A percentile compares a stretch with the other conserved stretches of the same genome.
These are phyloP conservation scores for Bruguiera sexangula DNA, from an alignment of 345 rosid genomes.

Conservation along the genomic window DNA sequence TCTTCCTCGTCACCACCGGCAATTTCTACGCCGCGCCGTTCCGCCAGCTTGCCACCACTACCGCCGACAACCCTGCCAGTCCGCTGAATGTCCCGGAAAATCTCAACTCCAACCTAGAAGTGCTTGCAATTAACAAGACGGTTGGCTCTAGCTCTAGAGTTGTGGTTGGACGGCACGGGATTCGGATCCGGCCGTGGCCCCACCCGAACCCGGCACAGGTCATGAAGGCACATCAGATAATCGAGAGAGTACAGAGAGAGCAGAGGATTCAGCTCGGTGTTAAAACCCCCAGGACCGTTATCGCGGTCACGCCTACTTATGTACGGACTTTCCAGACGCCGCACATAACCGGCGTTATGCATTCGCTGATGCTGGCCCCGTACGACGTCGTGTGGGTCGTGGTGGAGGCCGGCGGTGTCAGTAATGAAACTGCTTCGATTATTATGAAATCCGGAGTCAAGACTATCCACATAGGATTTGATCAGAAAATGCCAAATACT, in stretches of 20 bases:
- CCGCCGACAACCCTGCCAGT: constrained; percentile 21
- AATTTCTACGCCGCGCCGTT: constrained; percentile 56
- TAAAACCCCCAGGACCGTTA: constrained; percentile 54
- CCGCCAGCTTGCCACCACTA: constrained; percentile 23
- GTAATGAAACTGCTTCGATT: constrained; percentile 70
- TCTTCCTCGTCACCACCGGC: constrained; percentile 57
- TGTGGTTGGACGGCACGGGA: constrained; percentile 95
- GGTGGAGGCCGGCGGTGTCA: constrained; percentile 84
- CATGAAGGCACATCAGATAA: constrained; percentile 85
- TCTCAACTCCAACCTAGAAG: constrained; percentile 21
- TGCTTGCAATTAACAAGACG: constrained; percentile 36
- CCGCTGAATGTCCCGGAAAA: constrained; percentile 13
- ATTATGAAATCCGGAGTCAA: constrained; percentile 60
- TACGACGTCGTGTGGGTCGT: constrained; percentile 91
- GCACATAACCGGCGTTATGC: constrained; percentile 91
- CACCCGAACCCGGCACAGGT: constrained; percentile 88
- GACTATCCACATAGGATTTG: constrained; percentile 60
- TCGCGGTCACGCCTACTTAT: constrained; percentile 88
- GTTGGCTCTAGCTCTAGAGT: constrained; percentile 51
- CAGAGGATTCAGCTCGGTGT: constrained; percentile 72
- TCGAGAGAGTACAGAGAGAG: constrained; percentile 85
- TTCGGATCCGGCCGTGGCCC: constrained; percentile 99
- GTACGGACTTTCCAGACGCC: constrained; percentile 88
- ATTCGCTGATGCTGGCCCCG: constrained; percentile 80
- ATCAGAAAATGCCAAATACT: constrained; percentile 63